phyloP scores from a whole-genome alignment of 2,329 filamentous ascomycete genomes.

The Fusarium sp. region DNA sequence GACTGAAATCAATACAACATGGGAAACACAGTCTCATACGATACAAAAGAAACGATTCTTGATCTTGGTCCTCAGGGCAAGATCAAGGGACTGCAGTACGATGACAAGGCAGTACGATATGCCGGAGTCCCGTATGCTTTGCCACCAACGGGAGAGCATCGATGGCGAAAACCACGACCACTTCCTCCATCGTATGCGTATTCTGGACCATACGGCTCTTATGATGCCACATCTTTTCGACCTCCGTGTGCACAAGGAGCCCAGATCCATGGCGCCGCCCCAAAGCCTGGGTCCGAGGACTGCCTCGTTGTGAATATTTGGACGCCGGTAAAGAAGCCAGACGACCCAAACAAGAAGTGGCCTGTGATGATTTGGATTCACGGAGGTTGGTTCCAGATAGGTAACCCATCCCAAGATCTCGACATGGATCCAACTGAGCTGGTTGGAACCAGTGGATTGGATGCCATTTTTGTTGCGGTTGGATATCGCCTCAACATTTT shows the following conservation, averaged over 20 bases:
- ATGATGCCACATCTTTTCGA: conserved; percentile 51
- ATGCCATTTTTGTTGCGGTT: conserved; percentile 57
- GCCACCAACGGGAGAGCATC: conserved; percentile 50
- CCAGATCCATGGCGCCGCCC: conserved; percentile 41
- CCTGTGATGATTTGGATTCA: conserved; percentile 53
- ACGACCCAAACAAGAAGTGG: conserved; percentile 34
- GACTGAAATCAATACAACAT: background rate
- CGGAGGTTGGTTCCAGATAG: conserved; percentile 61
- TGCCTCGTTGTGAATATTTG: conserved; percentile 61
- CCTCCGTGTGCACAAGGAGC: conserved; percentile 55
- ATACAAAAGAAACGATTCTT: conserved; percentile 8
- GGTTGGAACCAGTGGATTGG: conserved; percentile 49
- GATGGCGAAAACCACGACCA: conserved; percentile 54
- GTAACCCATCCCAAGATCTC: conserved; percentile 55
- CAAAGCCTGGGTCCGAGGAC: conserved; percentile 51
- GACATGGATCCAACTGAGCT: conserved; percentile 58
- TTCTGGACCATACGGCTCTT: conserved; percentile 42
- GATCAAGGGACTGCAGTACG: conserved; percentile 49
- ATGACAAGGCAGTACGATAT: conserved; percentile 49
- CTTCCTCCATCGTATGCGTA: conserved; percentile 47
- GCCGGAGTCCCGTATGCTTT: conserved; percentile 54
- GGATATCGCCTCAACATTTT: conserved; percentile 61
- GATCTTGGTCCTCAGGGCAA: conserved; percentile 37
- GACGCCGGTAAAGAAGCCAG: conserved; percentile 50
- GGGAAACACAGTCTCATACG: conserved; percentile 27